Conservation (phyloP, 139 green algal species). For the Closterium sp. region DNA sequence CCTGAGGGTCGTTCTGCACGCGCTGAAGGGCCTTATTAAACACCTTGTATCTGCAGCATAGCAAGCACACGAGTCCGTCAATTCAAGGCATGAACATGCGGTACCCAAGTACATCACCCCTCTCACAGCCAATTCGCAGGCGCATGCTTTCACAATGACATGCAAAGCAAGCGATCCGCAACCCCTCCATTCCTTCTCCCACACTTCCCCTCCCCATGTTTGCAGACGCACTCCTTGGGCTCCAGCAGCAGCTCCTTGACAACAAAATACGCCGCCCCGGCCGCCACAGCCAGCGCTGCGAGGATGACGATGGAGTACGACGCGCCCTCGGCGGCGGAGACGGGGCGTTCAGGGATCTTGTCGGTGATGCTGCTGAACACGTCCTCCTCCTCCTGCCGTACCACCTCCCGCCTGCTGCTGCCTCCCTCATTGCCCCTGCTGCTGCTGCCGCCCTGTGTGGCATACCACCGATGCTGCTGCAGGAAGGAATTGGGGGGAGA, state of each 20-base stretch:
- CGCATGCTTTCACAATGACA: too few species aligned
- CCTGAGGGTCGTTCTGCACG: slow-evolving; percentile 71
- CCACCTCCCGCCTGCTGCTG: not conserved
- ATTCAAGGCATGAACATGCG: not conserved
- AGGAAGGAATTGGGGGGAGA: too few species aligned
- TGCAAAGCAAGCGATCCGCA: too few species aligned
- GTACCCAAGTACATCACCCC: too few species aligned
- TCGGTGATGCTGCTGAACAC: slow-evolving; percentile 76
- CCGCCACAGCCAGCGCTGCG: slow-evolving; percentile 68
- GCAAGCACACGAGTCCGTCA: not conserved
- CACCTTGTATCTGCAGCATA: slow-evolving; percentile 63
- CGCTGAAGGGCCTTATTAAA: slow-evolving; percentile 82
- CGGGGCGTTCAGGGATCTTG: slow-evolving; percentile 84
- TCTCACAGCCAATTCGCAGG: too few species aligned
- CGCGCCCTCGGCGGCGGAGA: slow-evolving; percentile 67
- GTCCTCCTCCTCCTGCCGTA: slow-evolving; percentile 18
- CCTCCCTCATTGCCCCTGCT: not conserved
- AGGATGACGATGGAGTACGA: slow-evolving; percentile 69
- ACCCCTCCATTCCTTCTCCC: too few species aligned
- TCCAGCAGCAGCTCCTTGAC: slow-evolving; percentile 74
- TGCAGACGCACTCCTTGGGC: slow-evolving; percentile 47
- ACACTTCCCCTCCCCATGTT: too few species aligned
- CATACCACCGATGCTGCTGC: not conserved
- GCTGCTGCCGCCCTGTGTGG: not conserved
- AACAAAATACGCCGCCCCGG: slow-evolving; percentile 42